phyloP scores from a whole-genome alignment of 2,329 filamentous ascomycete genomes.

The Xylariaceae sp. region DNA sequence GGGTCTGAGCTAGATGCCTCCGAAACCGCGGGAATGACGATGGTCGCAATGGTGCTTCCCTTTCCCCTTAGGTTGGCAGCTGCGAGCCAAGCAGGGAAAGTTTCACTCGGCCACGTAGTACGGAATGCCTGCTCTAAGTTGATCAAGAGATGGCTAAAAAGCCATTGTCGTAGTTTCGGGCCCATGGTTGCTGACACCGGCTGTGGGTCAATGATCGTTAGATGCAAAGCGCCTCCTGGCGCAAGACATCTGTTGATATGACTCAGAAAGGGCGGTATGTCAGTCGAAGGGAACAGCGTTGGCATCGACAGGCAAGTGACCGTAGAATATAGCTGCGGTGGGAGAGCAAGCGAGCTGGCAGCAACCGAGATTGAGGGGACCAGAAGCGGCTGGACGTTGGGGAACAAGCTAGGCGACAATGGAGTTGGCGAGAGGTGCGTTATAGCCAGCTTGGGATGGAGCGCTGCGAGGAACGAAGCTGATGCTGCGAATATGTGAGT shows the following conservation, averaged over 20 bases:
- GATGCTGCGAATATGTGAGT: conserved; percentile 40
- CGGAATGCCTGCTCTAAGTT: conserved; percentile 55
- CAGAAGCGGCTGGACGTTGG: conserved; percentile 33
- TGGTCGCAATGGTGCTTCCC: conserved; percentile 44
- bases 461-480: conserved; percentile 44
- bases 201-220: conserved; percentile 58
- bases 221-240: conserved; percentile 50
- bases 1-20: conserved; percentile 16
- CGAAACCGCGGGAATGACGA: conserved; percentile 45
- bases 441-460: conserved; percentile 38
- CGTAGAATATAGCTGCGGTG: conserved; percentile 41
- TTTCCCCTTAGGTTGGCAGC: conserved; percentile 48
- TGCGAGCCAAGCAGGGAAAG: conserved; percentile 55
- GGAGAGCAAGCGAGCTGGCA: conserved; percentile 34
- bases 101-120: conserved; percentile 53
- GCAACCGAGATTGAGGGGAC: conserved; percentile 31
- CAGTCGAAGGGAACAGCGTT: conserved; percentile 49
- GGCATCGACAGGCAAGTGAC: conserved; percentile 53
- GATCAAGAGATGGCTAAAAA: conserved; percentile 54
- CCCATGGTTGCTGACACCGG: conserved; percentile 53
- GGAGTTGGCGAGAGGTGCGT: conserved; percentile 44
- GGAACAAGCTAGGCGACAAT: conserved; percentile 37
- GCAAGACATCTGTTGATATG: conserved; percentile 53
- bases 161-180: conserved; percentile 53
- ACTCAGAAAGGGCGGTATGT: conserved; percentile 51